Base-by-base conservation (phyloP, 108 stramenopile species). In the Schizochytrium sp. region DNA sequence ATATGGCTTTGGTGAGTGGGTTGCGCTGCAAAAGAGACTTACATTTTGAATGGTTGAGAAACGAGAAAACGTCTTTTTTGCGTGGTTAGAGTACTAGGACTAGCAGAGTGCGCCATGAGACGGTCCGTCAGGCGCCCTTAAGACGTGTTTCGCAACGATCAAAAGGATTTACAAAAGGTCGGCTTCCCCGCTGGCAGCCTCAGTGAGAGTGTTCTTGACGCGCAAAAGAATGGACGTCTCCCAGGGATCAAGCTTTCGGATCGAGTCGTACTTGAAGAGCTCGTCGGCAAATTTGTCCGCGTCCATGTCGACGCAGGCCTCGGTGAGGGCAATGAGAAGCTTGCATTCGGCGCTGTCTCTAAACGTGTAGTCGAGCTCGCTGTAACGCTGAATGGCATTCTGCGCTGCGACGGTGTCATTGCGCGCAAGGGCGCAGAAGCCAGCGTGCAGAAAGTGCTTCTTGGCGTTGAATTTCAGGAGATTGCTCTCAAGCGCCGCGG, bases 401-500 rank as follows among this genome's bases (percentile, higher is more conserved):
- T 69, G 16, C 8, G 88, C 60, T 19, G 58, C 58, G 25, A 88
- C 88, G 8, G 53, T 18, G 60, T 88, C 88, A 0, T 88, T 60
- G 5, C 88, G 34, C n/a, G 88, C 88, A 18, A 88, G 60, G 19
- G 43, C 34, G 60, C 88, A 88, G 14, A 88, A 60, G 5, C 60
- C 60, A 19, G 88, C 60, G 88, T 88, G 28, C 59, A 60, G 43
- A 44, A 88, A 88, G 44, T 60, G 60, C 88, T 88, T 88, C 51
- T 88, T 88, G 34, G 88, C 88, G 88, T 88, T 88, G 41, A 69
- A 88, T 23, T 88, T 88, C 60, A 34, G 29, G 5, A 88, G 88
- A 34, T 88, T 88, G 60, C 60, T 63, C 63, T 44, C 60, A 0
- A 88, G 60, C n/a, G 34, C 16, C 3, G 43, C 5, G 16, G 60